These are phyloP conservation scores for Tolypocladium sp. DNA, from an alignment of 2,329 filamentous ascomycete genomes.

Conservation along the genomic window DNA sequence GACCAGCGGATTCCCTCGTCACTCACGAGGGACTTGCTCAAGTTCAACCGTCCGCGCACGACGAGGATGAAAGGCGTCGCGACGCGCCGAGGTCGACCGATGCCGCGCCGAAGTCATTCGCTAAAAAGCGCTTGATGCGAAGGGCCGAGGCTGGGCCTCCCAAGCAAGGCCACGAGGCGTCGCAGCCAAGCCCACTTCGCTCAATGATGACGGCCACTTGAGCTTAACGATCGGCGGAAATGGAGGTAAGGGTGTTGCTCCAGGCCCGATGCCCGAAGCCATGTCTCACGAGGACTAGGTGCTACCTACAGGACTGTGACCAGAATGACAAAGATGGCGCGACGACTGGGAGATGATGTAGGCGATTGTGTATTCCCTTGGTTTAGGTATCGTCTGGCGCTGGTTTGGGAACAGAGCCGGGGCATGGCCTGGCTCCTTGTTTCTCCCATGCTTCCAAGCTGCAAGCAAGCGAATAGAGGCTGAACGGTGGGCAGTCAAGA, in stretches of 20 bases:
- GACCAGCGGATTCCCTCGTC: conserved; percentile 83
- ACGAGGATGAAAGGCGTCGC: conserved; percentile 29
- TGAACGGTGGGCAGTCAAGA: neutral
- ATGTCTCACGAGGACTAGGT: conserved; percentile 4
- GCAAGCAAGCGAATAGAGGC: neutral
- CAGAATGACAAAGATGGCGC: conserved; percentile 2
- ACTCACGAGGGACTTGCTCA: conserved; percentile 74
- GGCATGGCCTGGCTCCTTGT: neutral
- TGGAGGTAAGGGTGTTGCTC: conserved; percentile 14
- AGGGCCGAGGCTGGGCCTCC: conserved; percentile 35
- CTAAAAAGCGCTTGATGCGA: conserved; percentile 38
- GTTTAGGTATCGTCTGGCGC: neutral
- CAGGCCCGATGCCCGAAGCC: neutral
- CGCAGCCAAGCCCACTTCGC: conserved; percentile 59
- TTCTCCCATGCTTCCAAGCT: neutral
- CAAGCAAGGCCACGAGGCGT: conserved; percentile 38
- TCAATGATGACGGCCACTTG: conserved; percentile 56
- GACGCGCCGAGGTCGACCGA: conserved; percentile 32
- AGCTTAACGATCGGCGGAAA: conserved; percentile 26
- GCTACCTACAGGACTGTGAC: conserved; percentile 3
- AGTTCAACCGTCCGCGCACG: conserved; percentile 39
- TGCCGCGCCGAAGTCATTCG: conserved; percentile 34
- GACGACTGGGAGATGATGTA: neutral
- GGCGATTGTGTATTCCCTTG: neutral
- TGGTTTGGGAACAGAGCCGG: neutral